These are phyloP conservation scores for Apiosordaria backusii DNA, from an alignment of 495 filamentous ascomycete species.

Conservation along the genomic window DNA sequence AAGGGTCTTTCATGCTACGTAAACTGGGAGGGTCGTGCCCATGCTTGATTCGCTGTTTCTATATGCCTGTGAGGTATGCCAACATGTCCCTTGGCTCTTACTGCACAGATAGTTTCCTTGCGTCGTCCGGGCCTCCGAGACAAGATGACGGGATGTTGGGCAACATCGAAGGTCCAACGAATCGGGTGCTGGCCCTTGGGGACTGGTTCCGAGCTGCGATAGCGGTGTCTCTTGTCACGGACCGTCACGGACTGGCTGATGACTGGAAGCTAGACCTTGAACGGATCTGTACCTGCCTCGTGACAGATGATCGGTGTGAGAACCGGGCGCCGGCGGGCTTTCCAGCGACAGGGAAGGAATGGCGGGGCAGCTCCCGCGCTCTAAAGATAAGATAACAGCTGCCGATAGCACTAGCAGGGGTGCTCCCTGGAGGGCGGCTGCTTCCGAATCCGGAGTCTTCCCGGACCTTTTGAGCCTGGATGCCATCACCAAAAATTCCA, in stretches of 20 bases:
- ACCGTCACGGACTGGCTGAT: not conserved
- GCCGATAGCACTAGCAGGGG: not conserved
- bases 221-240: not conserved
- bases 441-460: slow-evolving; percentile 1
- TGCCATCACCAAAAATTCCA: not conserved
- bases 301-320: slow-evolving; percentile 17
- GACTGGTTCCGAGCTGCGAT: not conserved
- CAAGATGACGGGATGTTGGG: not conserved
- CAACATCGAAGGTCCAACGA: not conserved
- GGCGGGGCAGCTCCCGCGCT: slow-evolving; percentile 2
- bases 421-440: not conserved
- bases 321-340: not conserved
- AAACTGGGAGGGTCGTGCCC: slow-evolving; percentile 9
- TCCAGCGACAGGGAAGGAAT: not conserved
- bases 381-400: slow-evolving; percentile 4
- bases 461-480: not conserved
- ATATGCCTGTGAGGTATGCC: not conserved
- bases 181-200: slow-evolving; percentile 2
- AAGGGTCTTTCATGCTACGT: not conserved
- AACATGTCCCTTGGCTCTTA: not conserved
- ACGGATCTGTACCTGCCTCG: slow-evolving; percentile 13
- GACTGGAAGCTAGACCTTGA: slow-evolving; percentile 3
- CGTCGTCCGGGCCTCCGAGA: slow-evolving; percentile 10
- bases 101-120: no score
- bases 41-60: slow-evolving; percentile 17